Conservation (phyloP, 106 monocot genomes). For the Apostasia shenzhenica region DNA sequence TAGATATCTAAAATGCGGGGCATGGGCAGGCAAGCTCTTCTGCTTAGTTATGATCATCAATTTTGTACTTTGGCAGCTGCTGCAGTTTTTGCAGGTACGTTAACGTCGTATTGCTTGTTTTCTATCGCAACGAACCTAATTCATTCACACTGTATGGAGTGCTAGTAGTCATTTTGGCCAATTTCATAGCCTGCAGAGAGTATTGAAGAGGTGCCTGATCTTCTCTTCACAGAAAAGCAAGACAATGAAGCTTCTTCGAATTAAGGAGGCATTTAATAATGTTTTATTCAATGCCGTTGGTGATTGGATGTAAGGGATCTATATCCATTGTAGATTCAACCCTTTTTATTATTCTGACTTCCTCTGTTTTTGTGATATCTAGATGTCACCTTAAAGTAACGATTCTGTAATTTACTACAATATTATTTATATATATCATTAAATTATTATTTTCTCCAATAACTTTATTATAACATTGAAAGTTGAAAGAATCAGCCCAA, state of each 20-base stretch:
- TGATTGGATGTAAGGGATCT: too few relatives aligned
- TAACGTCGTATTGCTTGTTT: background rate
- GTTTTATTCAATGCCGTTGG: too few relatives aligned
- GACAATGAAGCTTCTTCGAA: background rate
- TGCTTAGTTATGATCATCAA: conserved; percentile 84
- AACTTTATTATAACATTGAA: too few relatives aligned
- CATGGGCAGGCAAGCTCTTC: conserved; percentile 93
- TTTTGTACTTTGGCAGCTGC: conserved; percentile 63
- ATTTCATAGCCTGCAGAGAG: conserved; percentile 26
- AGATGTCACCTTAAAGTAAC: too few relatives aligned
- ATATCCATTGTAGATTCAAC: too few relatives aligned
- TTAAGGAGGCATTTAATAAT: too few relatives aligned
- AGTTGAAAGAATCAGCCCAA: too few relatives aligned
- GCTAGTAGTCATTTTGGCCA: background rate
- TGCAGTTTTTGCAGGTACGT: conserved; percentile 67
- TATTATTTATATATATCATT: too few relatives aligned
- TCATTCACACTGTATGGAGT: background rate
- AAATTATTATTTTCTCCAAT: too few relatives aligned
- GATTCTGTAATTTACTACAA: too few relatives aligned
- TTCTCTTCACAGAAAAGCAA: background rate
- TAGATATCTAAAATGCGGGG: conserved; percentile 86
- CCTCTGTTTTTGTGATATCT: too few relatives aligned
- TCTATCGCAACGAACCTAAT: background rate
- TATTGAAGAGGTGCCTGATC: conserved; percentile 63
- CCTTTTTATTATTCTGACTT: too few relatives aligned